A percentile compares a stretch with the other conserved stretches of the same genome.
These are phyloP conservation scores for Fusarium dimerum DNA, from an alignment of 2,329 filamentous ascomycete species.

Conservation along the genomic window DNA sequence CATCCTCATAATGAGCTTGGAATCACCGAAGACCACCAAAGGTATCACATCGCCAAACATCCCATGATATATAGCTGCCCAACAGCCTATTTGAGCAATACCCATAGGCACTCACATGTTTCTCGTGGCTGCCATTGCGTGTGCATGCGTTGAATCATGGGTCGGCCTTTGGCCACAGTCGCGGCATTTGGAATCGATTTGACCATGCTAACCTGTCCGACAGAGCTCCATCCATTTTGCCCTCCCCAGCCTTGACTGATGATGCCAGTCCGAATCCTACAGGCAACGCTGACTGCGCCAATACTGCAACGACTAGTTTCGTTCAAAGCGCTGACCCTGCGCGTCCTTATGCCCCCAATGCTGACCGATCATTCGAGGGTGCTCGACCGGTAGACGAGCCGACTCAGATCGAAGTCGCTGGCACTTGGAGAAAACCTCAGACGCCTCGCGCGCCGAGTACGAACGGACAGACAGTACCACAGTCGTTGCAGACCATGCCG, in stretches of 20 bases:
- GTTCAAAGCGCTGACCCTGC: conserved; percentile 9
- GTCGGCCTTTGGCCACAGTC: not conserved
- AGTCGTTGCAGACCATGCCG: not conserved
- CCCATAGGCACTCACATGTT: not conserved
- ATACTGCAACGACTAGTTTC: conserved; percentile 15
- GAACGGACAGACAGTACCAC: not conserved
- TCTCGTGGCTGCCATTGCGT: not conserved
- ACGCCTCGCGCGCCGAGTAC: not conserved
- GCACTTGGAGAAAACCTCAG: not conserved
- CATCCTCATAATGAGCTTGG: not conserved
- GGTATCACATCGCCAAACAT: not conserved
- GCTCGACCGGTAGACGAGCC: not conserved
- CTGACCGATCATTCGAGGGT: not conserved
- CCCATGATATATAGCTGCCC: not conserved
- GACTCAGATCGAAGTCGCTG: not conserved
- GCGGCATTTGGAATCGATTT: not conserved
- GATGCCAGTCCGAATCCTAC: conserved; percentile 52
- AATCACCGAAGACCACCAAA: not conserved
- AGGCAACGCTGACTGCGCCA: conserved; percentile 37
- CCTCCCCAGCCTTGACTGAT: conserved; percentile 65
- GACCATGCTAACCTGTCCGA: conserved; percentile 15
- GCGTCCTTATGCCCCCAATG: conserved; percentile 7
- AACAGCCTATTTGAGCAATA: no score
- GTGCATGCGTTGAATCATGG: conserved; percentile 7
- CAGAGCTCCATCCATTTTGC: conserved; percentile 45